A percentile compares a stretch with the other conserved stretches of the same genome.
Evolutionary conservation across 2,329 filamentous ascomycete species (phyloP).

Genomic region (Aspergillus sp.): DNA sequence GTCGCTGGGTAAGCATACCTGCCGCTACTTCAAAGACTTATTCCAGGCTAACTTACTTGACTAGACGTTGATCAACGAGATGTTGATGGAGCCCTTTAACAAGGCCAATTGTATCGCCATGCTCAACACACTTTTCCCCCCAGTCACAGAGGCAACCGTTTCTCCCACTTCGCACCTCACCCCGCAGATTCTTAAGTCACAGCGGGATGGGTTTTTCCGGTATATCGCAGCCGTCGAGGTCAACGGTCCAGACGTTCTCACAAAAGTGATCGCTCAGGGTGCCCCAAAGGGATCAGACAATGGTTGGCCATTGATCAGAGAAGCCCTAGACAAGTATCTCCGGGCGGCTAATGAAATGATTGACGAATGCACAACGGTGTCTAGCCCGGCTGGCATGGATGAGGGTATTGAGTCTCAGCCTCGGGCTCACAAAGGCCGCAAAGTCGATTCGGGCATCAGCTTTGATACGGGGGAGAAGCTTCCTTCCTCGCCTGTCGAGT

Average conservation of each 20-base stretch:
- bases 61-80: conserved; percentile 65
- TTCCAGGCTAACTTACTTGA: conserved; percentile 21
- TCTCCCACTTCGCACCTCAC: conserved; percentile 57
- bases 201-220: conserved; percentile 64
- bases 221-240: conserved; percentile 62
- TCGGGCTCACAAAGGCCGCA: conserved; percentile 51
- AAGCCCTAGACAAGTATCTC: conserved; percentile 61
- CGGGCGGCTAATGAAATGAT: conserved; percentile 62
- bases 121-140: conserved; percentile 68
- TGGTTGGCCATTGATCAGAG: conserved; percentile 55
- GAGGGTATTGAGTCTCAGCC: conserved; percentile 29
- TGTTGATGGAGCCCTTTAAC: conserved; percentile 63
- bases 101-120: conserved; percentile 68
- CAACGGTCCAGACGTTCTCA: conserved; percentile 56
- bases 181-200: conserved; percentile 53
- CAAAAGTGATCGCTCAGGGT: conserved; percentile 56
- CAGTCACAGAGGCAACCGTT: conserved; percentile 47
- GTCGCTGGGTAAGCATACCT: conserved; percentile 59
- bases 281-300: conserved; percentile 54
- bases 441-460: conserved; percentile 66
- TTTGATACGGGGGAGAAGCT: conserved; percentile 48
- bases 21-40: not conserved
- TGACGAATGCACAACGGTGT: conserved; percentile 58
- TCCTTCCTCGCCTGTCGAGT: conserved; percentile 44
- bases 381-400: conserved; percentile 44